These are phyloP conservation scores for Taiozyma onychis DNA, from an alignment of 1,139 yeast genomes.

Conservation along the genomic window DNA sequence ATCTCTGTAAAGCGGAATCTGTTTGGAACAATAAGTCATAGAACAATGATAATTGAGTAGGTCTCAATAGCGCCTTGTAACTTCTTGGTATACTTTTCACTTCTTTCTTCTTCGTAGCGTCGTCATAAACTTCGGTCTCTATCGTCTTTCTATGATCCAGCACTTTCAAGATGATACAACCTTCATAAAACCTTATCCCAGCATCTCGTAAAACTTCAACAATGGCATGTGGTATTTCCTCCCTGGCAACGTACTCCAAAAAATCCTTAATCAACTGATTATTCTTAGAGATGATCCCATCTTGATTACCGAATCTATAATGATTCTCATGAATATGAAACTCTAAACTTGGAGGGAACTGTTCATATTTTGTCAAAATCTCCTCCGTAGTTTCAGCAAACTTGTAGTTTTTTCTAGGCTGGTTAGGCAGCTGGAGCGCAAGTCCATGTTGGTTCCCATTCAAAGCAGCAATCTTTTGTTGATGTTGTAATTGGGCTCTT, in stretches of 20 bases:
- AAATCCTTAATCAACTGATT: conserved; percentile 79
- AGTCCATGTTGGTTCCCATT: conserved; percentile 38
- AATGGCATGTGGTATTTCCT: conserved; percentile 83
- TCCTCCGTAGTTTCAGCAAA: conserved; percentile 71
- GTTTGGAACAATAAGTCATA: conserved; percentile 84
- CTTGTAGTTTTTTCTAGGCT: conserved; percentile 43
- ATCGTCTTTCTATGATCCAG: conserved; percentile 52
- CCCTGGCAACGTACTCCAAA: conserved; percentile 69
- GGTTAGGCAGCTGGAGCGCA: conserved; percentile 25
- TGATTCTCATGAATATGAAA: conserved; percentile 90
- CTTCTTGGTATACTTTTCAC: conserved; percentile 49
- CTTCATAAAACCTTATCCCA: conserved; percentile 78
- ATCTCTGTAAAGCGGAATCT: conserved; percentile 60
- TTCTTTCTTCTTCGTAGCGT: conserved; percentile 22
- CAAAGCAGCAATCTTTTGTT: conserved; percentile 38
- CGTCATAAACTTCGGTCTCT: conserved; percentile 10
- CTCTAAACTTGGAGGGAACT: conserved; percentile 76
- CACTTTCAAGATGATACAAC: conserved; percentile 79
- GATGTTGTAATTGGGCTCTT: conserved; percentile 28
- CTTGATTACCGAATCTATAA: conserved; percentile 54
- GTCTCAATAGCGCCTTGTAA: conserved; percentile 70
- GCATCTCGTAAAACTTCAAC: conserved; percentile 87
- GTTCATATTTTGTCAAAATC: conserved; percentile 71
- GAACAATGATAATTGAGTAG: conserved; percentile 76
- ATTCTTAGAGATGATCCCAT: conserved; percentile 74